Evolutionary conservation across 2,329 filamentous ascomycete genomes (phyloP), one percentile per base, ranked within the genome.

Genomic region (Metarhizium album): DNA sequence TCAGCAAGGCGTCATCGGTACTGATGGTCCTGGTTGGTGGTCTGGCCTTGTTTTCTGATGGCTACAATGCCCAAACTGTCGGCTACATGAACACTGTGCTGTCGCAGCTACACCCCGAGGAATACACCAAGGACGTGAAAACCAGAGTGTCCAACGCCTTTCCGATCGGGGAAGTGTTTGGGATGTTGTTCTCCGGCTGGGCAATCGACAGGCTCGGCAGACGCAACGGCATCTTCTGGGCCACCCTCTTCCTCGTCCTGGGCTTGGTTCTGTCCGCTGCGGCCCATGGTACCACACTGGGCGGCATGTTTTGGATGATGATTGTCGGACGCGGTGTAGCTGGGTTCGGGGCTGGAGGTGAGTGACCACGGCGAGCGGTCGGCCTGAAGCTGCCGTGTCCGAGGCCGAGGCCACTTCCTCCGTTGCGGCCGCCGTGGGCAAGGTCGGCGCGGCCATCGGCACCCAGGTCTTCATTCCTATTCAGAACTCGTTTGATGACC

Each of bases 231-330:
- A 74, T 74, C 42, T 58, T 75, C 29, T 60, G 67, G 14, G 73
- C 73, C 0, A 74, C 73, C 0, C 38, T 69, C 0, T 68, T 73
- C 61, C 66, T 75, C n/a, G 68, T 74, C 7, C 49, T 74, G 40
- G 71, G 73, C 4, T 66, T 70, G 2, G 67, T 74, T 2, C 54
- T 75, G 13, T 69, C 71, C 1, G 71, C 69, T 0, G 73, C 71
- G 3, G 64, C 70, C 0, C 61, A 70, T 51, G 72, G 72, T 5
- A 55, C 61, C 2, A 73, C 70, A 0, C 63, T 67, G 23, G 49
- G 66, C 11, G 70, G 70, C 48, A 74, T 75, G 68, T 71, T 74
- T 46, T 75, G 72, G 72, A 75, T 75, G 67, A 67, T 75, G 66
- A 73, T 70, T 0, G 60, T 75, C 22, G 68, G 71, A 1, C 67